Evolutionary conservation across 2,329 filamentous ascomycete genomes (phyloP), one percentile per base, ranked within the genome.

Genomic region (Metarhizium anisopliae): DNA sequence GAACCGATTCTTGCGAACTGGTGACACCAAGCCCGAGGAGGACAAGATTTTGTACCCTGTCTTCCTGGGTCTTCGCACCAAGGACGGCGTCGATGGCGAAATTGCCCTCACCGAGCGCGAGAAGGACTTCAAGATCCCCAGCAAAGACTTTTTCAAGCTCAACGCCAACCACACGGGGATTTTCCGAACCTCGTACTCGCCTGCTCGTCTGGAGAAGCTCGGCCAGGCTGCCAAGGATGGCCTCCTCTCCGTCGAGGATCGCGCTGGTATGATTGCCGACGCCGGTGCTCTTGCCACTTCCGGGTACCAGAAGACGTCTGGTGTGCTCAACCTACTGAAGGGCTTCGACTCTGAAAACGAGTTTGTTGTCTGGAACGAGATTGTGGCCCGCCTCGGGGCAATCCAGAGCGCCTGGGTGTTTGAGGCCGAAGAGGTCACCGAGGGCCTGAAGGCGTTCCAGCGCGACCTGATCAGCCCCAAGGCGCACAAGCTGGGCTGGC

Each of bases 291-390:
- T 97, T 62, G 90, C 93, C 54, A 83, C 89, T 40, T 94, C 92
- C 51, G 93, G 93, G 36, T 95, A 95, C 70, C 90, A 95, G 70
- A 95, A 90, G 78, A 96, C 93, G 0, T 95, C 92, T 16, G 91
- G 90, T 13, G 81, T 96, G 53, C 74, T 97, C 47, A 91, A 87
- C 54, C 79, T 97, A 14, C 79, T 97, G 55, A 89, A 95, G 69
- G 86, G 88, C 52, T 94, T 97, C 67, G 83, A 86, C 66, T 79
- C 84, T 2, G 93, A 97, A 74, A 78, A 84, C 1, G 89, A 95
- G 65, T 96, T 91, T 62, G 89, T 96, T 43, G 93, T 97, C 3
- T 97, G 93, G 93, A 91, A 90, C 62, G 92, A 96, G 71, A 89
- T 97, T 57, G 81, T 91, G 52, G 81, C 87, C 50, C 86, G 91